Conservation (phyloP, 2,329 filamentous ascomycete species). For the Venturia effusa region DNA sequence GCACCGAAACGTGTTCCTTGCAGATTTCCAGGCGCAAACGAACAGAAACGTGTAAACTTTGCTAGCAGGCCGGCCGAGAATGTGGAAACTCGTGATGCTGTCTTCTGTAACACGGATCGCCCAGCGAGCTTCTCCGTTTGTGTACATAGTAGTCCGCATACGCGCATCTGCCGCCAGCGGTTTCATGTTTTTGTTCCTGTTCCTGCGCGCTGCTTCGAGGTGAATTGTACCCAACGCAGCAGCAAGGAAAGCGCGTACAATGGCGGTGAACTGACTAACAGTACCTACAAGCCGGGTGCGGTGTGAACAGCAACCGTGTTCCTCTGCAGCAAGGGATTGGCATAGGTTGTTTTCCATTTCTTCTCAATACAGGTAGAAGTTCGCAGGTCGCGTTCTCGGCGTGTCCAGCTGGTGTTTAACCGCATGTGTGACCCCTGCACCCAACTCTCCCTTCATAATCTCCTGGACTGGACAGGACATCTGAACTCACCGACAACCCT, state of each 20-base stretch:
- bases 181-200: not conserved
- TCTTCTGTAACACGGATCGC: not conserved
- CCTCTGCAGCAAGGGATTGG: not conserved
- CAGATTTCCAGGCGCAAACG: not conserved
- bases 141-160: not conserved
- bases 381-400: not conserved
- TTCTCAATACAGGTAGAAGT: too few relatives aligned
- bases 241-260: not conserved
- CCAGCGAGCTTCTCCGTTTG: not conserved
- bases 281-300: not conserved
- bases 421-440: not conserved
- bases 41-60: not conserved
- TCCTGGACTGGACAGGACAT: not conserved
- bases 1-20: not conserved
- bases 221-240: not conserved
- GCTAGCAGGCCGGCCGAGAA: not conserved
- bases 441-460: slow-evolving; percentile 1
- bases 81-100: not conserved
- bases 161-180: not conserved
- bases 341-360: not conserved
- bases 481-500: not conserved
- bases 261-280: not conserved
- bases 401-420: not conserved
- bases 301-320: not conserved
- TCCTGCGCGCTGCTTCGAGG: not conserved